Percentiles rank a stretch among this genome's conserved stretches.
Evolutionary conservation across 1,139 yeast species (phyloP).

Genomic region (Pichia sp.): DNA sequence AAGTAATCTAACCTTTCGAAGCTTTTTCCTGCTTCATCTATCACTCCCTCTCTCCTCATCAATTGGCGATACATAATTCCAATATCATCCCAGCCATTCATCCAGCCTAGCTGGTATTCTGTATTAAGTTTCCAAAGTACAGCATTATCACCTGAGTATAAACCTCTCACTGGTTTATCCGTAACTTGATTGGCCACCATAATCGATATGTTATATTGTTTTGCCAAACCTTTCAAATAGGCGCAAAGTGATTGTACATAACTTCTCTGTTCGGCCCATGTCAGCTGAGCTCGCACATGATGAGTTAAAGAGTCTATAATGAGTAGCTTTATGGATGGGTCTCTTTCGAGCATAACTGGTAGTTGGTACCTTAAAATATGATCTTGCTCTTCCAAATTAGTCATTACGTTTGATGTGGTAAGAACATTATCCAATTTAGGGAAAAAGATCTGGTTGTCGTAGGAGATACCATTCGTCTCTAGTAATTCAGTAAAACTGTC

Average conservation of each 20-base stretch:
- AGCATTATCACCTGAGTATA: constrained; percentile 28
- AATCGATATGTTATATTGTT: constrained; percentile 49
- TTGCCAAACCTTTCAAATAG: constrained; percentile 49
- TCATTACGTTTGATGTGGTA: constrained; percentile 51
- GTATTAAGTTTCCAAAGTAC: constrained; percentile 41
- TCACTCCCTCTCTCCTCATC: constrained; percentile 18
- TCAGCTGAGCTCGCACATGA: constrained; percentile 67
- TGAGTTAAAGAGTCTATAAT: constrained; percentile 85
- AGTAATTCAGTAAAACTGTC: constrained; percentile 31
- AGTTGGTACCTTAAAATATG: constrained; percentile 69
- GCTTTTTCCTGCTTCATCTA: constrained; percentile 19
- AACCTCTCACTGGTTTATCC: constrained; percentile 42
- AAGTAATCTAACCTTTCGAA: constrained; percentile 24
- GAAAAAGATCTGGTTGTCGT: constrained; percentile 18
- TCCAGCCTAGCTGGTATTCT: constrained; percentile 69
- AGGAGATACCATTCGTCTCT: constrained; percentile 30
- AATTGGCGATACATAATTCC: constrained; percentile 30
- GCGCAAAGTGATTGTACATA: constrained; percentile 45
- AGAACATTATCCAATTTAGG: constrained; percentile 48
- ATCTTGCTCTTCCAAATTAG: constrained; percentile 68
- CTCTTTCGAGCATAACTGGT: constrained; percentile 49
- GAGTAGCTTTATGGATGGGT: constrained; percentile 45
- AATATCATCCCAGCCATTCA: constrained; percentile 66
- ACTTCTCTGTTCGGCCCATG: constrained; percentile 36
- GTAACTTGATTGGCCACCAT: constrained; percentile 80